Percentiles rank a stretch among this genome's conserved stretches.
Conservation (phyloP, 2,329 filamentous ascomycete genomes). For the Neurospora sp. region DNA sequence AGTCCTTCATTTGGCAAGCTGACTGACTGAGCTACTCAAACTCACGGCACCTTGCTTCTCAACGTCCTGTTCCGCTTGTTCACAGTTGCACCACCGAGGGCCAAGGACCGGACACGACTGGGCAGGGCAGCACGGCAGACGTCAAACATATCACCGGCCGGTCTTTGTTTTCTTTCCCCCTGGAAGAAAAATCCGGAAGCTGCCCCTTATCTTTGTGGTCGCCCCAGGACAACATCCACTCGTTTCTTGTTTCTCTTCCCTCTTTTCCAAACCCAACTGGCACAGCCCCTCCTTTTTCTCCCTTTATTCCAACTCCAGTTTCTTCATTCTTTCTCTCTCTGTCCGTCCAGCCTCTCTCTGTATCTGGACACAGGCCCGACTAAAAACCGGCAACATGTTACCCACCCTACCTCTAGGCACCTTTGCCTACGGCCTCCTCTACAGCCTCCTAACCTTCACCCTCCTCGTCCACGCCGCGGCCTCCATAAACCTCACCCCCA, state of each 20-base stretch:
- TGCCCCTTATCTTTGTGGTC: neutral
- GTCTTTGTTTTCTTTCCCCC: neutral
- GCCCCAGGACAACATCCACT: neutral
- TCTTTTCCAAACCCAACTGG: neutral
- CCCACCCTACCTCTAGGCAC: neutral
- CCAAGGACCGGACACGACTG: neutral
- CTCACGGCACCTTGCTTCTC: neutral
- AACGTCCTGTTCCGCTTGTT: neutral
- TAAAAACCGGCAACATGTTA: neutral
- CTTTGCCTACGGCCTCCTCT: slow-evolving; percentile 4
- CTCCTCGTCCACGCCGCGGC: neutral
- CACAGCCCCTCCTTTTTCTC: neutral
- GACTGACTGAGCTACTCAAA: neutral
- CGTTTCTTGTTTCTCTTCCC: neutral
- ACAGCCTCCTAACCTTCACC: neutral
- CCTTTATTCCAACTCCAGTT: neutral
- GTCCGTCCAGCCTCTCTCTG: neutral
- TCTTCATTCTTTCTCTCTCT: neutral
- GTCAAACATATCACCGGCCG: neutral
- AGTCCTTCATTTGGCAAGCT: neutral
- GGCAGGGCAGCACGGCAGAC: neutral
- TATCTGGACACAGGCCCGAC: neutral
- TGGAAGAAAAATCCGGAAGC: neutral
- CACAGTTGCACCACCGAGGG: neutral
- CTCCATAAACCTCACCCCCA: neutral